Base-by-base conservation (phyloP, 2,329 filamentous ascomycete species). In the Apiospora phragmitis region DNA sequence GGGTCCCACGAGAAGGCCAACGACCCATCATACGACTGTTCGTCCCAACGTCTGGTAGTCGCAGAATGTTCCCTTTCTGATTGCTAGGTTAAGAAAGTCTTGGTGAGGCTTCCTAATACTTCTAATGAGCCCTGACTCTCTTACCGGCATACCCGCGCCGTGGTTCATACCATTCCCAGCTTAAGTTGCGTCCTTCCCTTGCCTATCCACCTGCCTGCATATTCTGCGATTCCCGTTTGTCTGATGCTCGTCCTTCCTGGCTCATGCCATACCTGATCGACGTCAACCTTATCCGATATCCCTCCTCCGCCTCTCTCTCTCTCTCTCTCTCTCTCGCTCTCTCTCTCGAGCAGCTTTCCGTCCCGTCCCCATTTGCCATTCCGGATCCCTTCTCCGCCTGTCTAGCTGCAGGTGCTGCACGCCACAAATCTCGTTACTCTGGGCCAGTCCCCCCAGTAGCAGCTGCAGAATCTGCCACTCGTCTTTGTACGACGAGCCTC, bases 241-340 rank as follows among this genome's bases (percentile, higher is more conserved):
- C 55, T 62, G 55, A 62, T 62, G 32, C 55, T 38, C 55, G 21
- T 24, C 35, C 32, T 38, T 32, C 55, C 55, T 62, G 55, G 55
- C 55, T 62, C 55, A 62, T 14, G 55, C 55, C 55, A 62, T 62
- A 32, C 55, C 32, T 62, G 55, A 62, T 62, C 55, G 55, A 62
- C 55, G 32, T 38, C 55, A 62, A 62, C 55, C 55, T 62, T 62
- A 62, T 62, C 55, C 55, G 32, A 62, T 62, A 62, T 62, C 55
- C 55, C 55, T 62, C 32, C 29, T 38, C 21, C 55, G 18, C 11
- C 55, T 16, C 18, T 8, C 55, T n/a, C 29, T 18, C 29, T 3
- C 8, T n/a, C n/a, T n/a, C 55, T 16, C 18, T 8, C 55, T n/a
- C 29, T 18, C 29, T 3, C 8, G 8, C 55, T 16, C 18, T 8